These are phyloP conservation scores for Tulasnella sp. DNA, from an alignment of 768 basidiomycete genomes.

Conservation along the genomic window DNA sequence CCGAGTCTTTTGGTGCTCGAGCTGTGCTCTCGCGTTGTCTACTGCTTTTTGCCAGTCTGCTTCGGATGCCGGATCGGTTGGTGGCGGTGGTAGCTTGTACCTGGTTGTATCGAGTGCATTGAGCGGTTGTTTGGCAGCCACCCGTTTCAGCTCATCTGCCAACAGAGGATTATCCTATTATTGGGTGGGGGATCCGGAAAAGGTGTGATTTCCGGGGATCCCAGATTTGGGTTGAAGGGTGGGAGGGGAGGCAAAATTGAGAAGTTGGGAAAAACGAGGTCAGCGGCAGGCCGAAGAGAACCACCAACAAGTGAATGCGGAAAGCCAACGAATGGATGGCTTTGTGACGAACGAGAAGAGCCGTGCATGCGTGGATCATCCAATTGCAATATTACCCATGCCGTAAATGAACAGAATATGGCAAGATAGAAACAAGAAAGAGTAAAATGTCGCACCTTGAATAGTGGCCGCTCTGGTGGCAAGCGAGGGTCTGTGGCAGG, in stretches of 20 bases:
- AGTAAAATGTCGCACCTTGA: constrained; percentile 13
- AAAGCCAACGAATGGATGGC: background rate
- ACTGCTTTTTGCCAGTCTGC: constrained; percentile 70
- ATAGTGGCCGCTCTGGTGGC: constrained; percentile 19
- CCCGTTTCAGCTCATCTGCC: constrained; percentile 63
- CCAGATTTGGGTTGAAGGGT: constrained; percentile 4
- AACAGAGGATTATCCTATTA: constrained; percentile 59
- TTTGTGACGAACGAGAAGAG: background rate
- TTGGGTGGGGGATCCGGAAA: background rate
- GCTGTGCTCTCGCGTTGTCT: constrained; percentile 68
- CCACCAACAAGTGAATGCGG: background rate
- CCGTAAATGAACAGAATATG: background rate
- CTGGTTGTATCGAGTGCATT: constrained; percentile 61
- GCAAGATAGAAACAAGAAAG: constrained; percentile 11
- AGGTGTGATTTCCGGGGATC: background rate
- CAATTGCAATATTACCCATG: background rate
- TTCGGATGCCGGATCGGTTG: constrained; percentile 47
- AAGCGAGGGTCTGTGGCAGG: constrained; percentile 18
- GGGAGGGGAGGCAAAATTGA: constrained; percentile 23
- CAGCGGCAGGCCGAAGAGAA: background rate
- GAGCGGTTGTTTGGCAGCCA: constrained; percentile 59
- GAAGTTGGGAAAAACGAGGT: constrained; percentile 24
- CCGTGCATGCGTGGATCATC: background rate
- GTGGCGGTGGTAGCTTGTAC: constrained; percentile 66
- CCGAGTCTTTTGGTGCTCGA: constrained; percentile 81